A percentile compares a stretch with the other conserved stretches of the same genome.
These are phyloP conservation scores for Colletotrichum scovillei DNA, from an alignment of 2,329 filamentous ascomycete genomes.

Conservation along the genomic window DNA sequence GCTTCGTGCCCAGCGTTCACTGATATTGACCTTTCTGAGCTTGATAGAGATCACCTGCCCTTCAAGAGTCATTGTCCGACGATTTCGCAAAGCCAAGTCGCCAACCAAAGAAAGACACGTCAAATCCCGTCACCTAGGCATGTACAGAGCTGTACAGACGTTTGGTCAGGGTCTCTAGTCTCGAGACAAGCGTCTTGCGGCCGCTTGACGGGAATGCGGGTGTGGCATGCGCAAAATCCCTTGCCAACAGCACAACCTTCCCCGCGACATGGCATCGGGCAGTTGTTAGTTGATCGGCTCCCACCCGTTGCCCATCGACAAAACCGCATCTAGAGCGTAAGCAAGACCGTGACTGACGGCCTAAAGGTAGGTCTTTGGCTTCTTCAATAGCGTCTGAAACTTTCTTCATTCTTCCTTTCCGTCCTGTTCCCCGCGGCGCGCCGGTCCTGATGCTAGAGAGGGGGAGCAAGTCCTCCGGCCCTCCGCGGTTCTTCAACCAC, in stretches of 20 bases:
- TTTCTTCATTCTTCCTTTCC: not conserved
- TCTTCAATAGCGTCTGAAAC: not conserved
- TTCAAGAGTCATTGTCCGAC: not conserved
- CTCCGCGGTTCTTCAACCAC: not conserved
- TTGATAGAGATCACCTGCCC: not conserved
- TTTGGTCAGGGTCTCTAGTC: not conserved
- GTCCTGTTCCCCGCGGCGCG: no score
- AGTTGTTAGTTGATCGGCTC: not conserved
- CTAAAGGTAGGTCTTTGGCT: not conserved
- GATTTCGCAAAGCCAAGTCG: not conserved
- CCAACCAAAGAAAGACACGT: not conserved
- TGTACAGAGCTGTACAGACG: not conserved
- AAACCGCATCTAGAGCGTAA: not conserved
- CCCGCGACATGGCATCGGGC: not conserved
- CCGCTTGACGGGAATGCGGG: slow-evolving; percentile 9
- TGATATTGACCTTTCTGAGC: not conserved
- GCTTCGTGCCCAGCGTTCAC: not conserved
- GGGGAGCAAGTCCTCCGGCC: not conserved
- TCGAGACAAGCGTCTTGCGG: slow-evolving; percentile 2
- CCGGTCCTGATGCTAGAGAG: not conserved
- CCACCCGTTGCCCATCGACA: not conserved
- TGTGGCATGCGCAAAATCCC: slow-evolving; percentile 3
- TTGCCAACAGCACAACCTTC: not conserved
- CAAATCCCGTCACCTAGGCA: not conserved
- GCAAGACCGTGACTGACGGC: not conserved